Conservation (phyloP, 2,329 filamentous ascomycete species). For the Penicillium brasilianum region DNA sequence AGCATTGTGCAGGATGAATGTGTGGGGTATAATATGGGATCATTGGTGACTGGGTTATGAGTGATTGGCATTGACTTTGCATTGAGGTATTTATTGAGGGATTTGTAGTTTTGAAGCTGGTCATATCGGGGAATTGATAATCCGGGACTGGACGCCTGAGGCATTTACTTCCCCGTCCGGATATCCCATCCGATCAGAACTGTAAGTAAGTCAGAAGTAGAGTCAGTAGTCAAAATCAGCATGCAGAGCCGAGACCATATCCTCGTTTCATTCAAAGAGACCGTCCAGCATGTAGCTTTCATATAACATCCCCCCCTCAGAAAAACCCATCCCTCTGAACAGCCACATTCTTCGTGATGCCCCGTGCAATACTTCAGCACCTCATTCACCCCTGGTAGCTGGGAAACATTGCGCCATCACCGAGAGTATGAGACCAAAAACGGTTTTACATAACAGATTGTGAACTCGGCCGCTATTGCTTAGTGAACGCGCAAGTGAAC, state of each 20-base stretch:
- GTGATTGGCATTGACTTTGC: background rate
- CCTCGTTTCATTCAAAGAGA: background rate
- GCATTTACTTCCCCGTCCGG: background rate
- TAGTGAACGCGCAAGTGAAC: background rate
- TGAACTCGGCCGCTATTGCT: background rate
- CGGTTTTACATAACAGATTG: background rate
- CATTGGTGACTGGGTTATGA: background rate
- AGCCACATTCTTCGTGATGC: background rate
- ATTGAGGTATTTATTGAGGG: background rate
- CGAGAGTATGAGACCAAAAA: background rate
- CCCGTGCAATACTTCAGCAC: background rate
- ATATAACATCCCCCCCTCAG: background rate
- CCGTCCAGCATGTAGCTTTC: background rate
- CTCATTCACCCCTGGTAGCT: background rate
- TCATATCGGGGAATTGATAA: constrained; percentile 18
- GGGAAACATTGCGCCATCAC: background rate
- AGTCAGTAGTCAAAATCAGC: background rate
- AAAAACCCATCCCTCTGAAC: background rate
- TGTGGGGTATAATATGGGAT: background rate
- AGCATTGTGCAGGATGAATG: background rate
- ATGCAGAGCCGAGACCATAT: background rate
- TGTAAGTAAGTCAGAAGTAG: background rate
- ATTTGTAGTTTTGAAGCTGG: background rate
- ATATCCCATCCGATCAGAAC: constrained; percentile 5
- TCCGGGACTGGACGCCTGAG: constrained; percentile 12